Evolutionary conservation across 306 rosid genomes (phyloP), one percentile per base, ranked within the genome.

Genomic region (Rosa lucieae): DNA sequence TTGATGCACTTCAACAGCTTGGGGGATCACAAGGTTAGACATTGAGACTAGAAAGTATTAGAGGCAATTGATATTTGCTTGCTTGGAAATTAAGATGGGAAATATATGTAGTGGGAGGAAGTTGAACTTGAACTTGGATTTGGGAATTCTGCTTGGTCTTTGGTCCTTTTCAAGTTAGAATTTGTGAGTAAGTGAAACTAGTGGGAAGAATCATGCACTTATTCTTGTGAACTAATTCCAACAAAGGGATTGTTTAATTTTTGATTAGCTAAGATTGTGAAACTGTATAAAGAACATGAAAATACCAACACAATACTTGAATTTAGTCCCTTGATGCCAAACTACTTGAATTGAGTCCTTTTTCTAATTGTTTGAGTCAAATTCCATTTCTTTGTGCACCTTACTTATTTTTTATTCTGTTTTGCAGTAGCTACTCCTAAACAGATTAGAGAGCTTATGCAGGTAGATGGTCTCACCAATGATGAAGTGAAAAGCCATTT

Each of bases 401-500:
- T 56, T 70, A 23, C 32, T 43, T 49, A 10, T 71, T 73, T 77
- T 23, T 66, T 40, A 44, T 73, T 82, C 0, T 70, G 18, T 85
- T 70, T 75, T 77, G 87, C 88, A 92, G 98, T 79, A 81, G 98
- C 98, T 48, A 92, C 98, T 9, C 98, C 98, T n/a, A 94, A 92
- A 80, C 97, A 94, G 81, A 94, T 94, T 65, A 90, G 94, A 83
- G 98, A 94, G 74, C 78, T 90, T 78, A 92, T 94, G 98, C 88
- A 87, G 53, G 97, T 94, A 66, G 94, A 88, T 15, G 94, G 92
- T 49, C 91, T 94, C 0, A 92, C 98, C 77, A 94, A 94, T 78
- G 98, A 94, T 86, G 98, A 94, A 87, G 98, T 94, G 73, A 94
- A 92, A 80, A 94, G 97, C 83, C 98, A 94, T 86, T 86, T 94